Conservation (phyloP, 805 yeast species). For the Saccharomycopsis fermentans region DNA sequence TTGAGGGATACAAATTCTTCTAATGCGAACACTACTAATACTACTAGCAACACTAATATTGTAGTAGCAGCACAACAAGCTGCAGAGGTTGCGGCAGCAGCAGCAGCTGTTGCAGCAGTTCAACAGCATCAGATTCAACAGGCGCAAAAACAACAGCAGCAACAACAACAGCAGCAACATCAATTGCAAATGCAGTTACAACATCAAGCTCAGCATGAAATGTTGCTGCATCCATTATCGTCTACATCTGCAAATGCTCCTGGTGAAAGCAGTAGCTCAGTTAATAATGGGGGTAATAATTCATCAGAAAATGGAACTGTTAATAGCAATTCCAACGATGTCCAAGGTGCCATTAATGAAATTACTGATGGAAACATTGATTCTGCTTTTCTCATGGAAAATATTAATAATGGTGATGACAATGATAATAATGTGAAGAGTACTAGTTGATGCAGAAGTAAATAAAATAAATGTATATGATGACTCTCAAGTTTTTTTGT, state of each 20-base stretch:
- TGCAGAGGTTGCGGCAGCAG: not conserved
- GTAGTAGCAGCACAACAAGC: not conserved
- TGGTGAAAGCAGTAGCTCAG: not conserved
- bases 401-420: not conserved
- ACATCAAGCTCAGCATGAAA: not conserved
- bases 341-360: not conserved
- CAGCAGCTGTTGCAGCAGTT: not conserved
- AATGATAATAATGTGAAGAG: not conserved
- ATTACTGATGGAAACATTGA: not conserved
- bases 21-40: not conserved
- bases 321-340: not conserved
- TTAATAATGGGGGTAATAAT: not conserved
- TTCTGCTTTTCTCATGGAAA: not conserved
- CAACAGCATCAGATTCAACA: not conserved
- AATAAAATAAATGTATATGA: no score
- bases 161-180: not conserved
- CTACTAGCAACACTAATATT: not conserved
- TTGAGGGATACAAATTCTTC: not conserved
- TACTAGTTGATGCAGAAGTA: not conserved
- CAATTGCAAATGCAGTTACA: not conserved
- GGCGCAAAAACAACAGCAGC: not conserved
- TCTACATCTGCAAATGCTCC: not conserved
- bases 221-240: constrained; percentile 1
- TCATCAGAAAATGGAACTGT: not conserved
- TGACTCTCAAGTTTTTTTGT: not conserved